Percentiles rank a stretch among this genome's conserved stretches.
These are phyloP conservation scores for Hanseniaspora hatyaiensis DNA, from an alignment of 805 yeast genomes.

Conservation along the genomic window DNA sequence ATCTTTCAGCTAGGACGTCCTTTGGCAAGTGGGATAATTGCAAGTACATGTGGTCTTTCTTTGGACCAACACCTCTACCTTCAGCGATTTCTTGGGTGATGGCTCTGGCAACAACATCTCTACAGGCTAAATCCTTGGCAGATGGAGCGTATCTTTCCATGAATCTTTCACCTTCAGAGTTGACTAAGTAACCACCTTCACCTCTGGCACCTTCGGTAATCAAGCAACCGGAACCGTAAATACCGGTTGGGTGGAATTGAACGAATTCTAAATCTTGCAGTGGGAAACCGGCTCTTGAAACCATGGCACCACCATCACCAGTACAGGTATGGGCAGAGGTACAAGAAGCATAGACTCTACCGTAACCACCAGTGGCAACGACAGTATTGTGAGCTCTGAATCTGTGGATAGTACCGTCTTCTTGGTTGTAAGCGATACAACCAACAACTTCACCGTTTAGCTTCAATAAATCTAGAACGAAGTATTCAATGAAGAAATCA, in stretches of 20 bases:
- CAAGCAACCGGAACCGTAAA: constrained; percentile 96
- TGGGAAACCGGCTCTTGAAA: constrained; percentile 94
- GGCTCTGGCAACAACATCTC: constrained; percentile 97
- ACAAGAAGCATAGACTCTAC: constrained; percentile 96
- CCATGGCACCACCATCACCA: constrained; percentile 99
- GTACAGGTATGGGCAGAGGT: constrained; percentile 99
- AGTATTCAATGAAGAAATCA: constrained; percentile 93
- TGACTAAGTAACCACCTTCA: constrained; percentile 96
- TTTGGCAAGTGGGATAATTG: constrained; percentile 93
- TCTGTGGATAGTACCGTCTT: constrained; percentile 96
- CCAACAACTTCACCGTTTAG: constrained; percentile 95
- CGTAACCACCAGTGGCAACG: constrained; percentile 97
- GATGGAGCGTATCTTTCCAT: constrained; percentile 99
- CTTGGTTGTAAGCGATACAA: constrained; percentile 94
- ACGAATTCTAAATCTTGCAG: constrained; percentile 94
- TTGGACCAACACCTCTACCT: constrained; percentile 98
- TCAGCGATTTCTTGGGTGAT: constrained; percentile 97
- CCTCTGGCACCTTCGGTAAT: constrained; percentile 99
- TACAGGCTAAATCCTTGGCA: constrained; percentile 94
- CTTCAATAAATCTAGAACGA: constrained; percentile 87
- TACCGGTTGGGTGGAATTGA: constrained; percentile 99
- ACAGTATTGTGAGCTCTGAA: constrained; percentile 94
- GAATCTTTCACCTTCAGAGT: constrained; percentile 97
- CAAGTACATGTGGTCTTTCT: constrained; percentile 86
- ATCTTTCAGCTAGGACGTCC: constrained; percentile 79